Evolutionary conservation across 2,329 filamentous ascomycete species (phyloP).

Genomic region (Penicillium sp.): DNA sequence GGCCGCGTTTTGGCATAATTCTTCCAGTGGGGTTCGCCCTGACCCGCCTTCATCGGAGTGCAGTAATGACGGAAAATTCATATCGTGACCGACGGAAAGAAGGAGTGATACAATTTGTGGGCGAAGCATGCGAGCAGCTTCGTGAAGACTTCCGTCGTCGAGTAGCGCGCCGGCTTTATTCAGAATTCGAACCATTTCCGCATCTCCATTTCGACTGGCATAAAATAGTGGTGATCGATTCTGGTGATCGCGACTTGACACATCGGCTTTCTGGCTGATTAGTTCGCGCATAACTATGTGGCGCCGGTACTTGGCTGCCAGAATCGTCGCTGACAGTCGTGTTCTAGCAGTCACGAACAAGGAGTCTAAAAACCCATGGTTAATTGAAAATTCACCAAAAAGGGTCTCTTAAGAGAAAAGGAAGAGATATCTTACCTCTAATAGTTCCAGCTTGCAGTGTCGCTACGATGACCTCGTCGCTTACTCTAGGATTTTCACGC

Average conservation of each 20-base stretch:
- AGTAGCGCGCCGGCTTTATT: constrained; percentile 54
- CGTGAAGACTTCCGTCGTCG: constrained; percentile 65
- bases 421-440: not conserved
- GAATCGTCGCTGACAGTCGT: constrained; percentile 36
- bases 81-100: constrained; percentile 57
- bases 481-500: constrained; percentile 3
- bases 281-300: constrained; percentile 56
- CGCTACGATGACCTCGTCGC: constrained; percentile 1
- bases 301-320: constrained; percentile 52
- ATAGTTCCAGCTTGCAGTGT: not conserved
- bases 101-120: constrained; percentile 54
- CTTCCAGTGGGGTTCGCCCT: constrained; percentile 61
- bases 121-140: constrained; percentile 59
- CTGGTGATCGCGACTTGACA: constrained; percentile 52
- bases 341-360: constrained; percentile 43
- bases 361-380: not conserved
- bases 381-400: not conserved
- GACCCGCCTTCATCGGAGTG: constrained; percentile 39
- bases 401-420: too few relatives aligned
- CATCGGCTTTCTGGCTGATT: constrained; percentile 57
- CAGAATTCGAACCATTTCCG: constrained; percentile 50
- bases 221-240: constrained; percentile 56
- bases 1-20: constrained; percentile 58
- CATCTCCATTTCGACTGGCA: constrained; percentile 54
- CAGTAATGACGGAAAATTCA: constrained; percentile 61